Percentiles rank a stretch among this genome's conserved stretches.
These are phyloP conservation scores for Populus davidiana DNA, from an alignment of 345 rosid species.

Conservation along the genomic window DNA sequence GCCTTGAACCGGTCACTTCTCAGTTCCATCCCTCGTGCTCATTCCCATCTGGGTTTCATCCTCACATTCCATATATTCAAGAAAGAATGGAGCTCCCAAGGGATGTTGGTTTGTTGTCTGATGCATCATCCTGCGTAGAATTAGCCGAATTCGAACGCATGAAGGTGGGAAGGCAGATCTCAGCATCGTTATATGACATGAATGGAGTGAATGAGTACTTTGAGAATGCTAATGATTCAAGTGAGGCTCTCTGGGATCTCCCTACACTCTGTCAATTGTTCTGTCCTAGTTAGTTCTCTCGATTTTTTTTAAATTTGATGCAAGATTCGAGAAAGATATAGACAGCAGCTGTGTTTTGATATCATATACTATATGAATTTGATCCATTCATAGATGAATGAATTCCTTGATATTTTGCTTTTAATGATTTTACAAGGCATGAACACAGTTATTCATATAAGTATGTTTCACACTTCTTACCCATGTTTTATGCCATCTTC, in stretches of 20 bases:
- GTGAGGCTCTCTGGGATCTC: conserved; percentile 64
- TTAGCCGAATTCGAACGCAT: conserved; percentile 33
- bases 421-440: not conserved
- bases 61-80: conserved; percentile 36
- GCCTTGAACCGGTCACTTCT: conserved; percentile 13
- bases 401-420: not conserved
- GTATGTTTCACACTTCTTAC: not conserved
- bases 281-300: conserved; percentile 6
- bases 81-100: conserved; percentile 27
- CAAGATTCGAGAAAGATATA: not conserved
- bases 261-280: conserved; percentile 50
- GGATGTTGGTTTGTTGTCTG: conserved; percentile 14
- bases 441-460: not conserved
- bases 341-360: not conserved
- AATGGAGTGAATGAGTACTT: conserved; percentile 53
- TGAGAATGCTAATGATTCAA: conserved; percentile 39
- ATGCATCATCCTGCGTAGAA: conserved; percentile 30
- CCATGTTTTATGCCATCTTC: not conserved
- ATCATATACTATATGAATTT: not conserved
- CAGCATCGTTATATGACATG: conserved; percentile 61
- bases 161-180: conserved; percentile 65
- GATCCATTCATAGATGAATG: not conserved
- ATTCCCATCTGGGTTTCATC: conserved; percentile 18
- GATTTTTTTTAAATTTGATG: not conserved
- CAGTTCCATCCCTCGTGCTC: conserved; percentile 20